A percentile compares a stretch with the other conserved stretches of the same genome.
Conservation (phyloP, 23 red algal species). For the Gracilaria domingensis region DNA sequence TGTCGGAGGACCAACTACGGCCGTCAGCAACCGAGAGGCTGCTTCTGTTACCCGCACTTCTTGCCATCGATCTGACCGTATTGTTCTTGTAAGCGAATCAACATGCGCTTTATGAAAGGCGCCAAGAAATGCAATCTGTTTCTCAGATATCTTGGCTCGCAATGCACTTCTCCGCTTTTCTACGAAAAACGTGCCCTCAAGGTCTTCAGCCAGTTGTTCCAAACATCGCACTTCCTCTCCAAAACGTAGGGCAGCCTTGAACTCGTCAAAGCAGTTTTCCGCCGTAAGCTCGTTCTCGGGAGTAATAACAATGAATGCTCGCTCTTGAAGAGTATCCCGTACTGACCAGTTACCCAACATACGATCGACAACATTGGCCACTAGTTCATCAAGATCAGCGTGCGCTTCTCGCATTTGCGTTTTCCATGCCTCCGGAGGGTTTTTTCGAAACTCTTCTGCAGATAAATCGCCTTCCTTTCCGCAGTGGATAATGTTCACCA, state of each 20-base stretch:
- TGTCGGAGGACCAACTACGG: slow-evolving; percentile 9
- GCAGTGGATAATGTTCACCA: slow-evolving; percentile 34
- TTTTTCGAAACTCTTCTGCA: too few relatives aligned
- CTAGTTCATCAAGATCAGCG: slow-evolving; percentile 50
- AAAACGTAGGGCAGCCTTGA: slow-evolving; percentile 55
- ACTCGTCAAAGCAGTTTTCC: slow-evolving; percentile 71
- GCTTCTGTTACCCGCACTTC: slow-evolving; percentile 42
- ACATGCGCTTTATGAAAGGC: slow-evolving; percentile 76
- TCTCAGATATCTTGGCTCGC: slow-evolving; percentile 67
- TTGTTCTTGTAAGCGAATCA: slow-evolving; percentile 57
- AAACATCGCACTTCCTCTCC: slow-evolving; percentile 55
- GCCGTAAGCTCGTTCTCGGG: slow-evolving; percentile 9
- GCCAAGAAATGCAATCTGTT: slow-evolving; percentile 56
- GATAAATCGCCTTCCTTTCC: background rate
- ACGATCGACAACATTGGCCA: slow-evolving; percentile 34
- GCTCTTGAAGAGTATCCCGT: background rate
- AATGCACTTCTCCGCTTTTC: slow-evolving; percentile 43
- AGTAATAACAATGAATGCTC: slow-evolving; percentile 46
- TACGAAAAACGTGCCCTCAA: slow-evolving; percentile 42
- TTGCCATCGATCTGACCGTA: slow-evolving; percentile 66
- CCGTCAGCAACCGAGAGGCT: slow-evolving; percentile 28
- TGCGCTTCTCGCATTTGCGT: slow-evolving; percentile 40
- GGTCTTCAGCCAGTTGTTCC: slow-evolving; percentile 37
- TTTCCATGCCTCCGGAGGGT: slow-evolving; percentile 19
- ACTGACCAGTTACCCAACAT: slow-evolving; percentile 31